Evolutionary conservation across 2,329 filamentous ascomycete genomes (phyloP), one percentile per base, ranked within the genome.

Genomic region (Alternaria ventricosa): DNA sequence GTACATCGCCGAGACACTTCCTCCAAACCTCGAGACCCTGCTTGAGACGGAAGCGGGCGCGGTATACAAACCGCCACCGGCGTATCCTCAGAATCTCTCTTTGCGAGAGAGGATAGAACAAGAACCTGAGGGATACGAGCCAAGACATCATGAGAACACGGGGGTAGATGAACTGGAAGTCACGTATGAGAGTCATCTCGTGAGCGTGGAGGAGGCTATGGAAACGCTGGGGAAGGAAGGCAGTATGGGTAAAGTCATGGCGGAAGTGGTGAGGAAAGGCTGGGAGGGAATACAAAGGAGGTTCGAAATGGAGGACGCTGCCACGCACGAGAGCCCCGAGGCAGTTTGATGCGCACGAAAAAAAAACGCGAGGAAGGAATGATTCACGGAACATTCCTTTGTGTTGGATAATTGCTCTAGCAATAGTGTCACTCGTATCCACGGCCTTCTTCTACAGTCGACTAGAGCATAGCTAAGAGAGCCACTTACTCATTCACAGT

Each of bases 131-230:
- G 79, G 76, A 6, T 84, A 84, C 63, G 80, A 83, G 72, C 84
- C 84, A 1, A 50, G 79, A 11, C 73, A 80, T 65, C 83, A 85
- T 68, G 78, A 81, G 63, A 80, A 79, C 4, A 86, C 84, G 7
- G 84, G 84, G 1, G 84, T 86, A 0, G 80, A 85, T 70, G 80
- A 78, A 22, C 82, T 84, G 55, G 84, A 86, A 68, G 68, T 70
- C 36, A 68, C 78, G 59, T 86, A 85, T 70, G 67, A 79, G 63
- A 81, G 79, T 54, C 70, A 77, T 53, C 64, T 86, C 45, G 61
- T 85, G 51, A 69, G 77, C 2, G 71, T 85, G 2, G 78, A 81
- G 5, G 83, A 85, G 60, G 84, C 83, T 3, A 67, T 80, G 12
- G 36, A 64, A 67, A 80, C 75, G 67, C 59, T 86, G 50, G 76